phyloP scores from a whole-genome alignment of 805 yeast genomes.

The Clavispora fructus region DNA sequence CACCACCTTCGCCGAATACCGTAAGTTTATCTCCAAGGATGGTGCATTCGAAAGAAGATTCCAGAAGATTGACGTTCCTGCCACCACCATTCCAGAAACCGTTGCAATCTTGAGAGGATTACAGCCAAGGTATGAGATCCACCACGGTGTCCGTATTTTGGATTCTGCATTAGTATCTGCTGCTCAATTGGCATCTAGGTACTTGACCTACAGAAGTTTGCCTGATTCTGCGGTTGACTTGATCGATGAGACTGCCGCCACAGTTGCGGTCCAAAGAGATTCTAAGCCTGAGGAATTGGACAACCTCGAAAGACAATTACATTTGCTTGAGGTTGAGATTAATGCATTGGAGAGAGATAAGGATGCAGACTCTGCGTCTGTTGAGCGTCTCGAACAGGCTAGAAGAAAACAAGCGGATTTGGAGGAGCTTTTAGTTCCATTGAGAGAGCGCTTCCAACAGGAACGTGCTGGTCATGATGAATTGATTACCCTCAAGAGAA shows the following conservation, averaged over 20 bases:
- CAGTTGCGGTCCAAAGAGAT: constrained; percentile 97
- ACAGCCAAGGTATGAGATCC: constrained; percentile 92
- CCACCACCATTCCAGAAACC: constrained; percentile 87
- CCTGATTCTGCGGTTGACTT: constrained; percentile 97
- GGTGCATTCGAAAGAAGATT: constrained; percentile 99
- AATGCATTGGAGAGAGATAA: constrained; percentile 95
- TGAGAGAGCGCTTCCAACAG: constrained; percentile 76
- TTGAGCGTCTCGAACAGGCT: constrained; percentile 79
- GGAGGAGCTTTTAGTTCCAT: constrained; percentile 79
- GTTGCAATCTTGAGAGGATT: constrained; percentile 94
- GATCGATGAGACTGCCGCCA: constrained; percentile 92
- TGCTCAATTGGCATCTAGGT: constrained; percentile 90
- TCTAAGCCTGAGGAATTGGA: constrained; percentile 97
- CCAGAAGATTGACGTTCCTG: constrained; percentile 94
- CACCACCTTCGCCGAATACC: constrained; percentile 90
- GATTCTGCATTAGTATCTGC: constrained; percentile 94
- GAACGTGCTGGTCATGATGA: constrained; percentile 91
- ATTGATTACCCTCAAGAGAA: constrained; percentile 81
- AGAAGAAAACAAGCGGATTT: constrained; percentile 73
- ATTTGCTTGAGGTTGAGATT: constrained; percentile 89
- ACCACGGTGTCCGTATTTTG: constrained; percentile 93
- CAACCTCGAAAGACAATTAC: constrained; percentile 86
- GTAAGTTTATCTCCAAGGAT: constrained; percentile 89
- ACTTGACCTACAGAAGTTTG: constrained; percentile 87
- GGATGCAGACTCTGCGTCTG: constrained; percentile 76